These are phyloP conservation scores for Fusarium clavum DNA, from an alignment of 2,329 filamentous ascomycete genomes.

Conservation along the genomic window DNA sequence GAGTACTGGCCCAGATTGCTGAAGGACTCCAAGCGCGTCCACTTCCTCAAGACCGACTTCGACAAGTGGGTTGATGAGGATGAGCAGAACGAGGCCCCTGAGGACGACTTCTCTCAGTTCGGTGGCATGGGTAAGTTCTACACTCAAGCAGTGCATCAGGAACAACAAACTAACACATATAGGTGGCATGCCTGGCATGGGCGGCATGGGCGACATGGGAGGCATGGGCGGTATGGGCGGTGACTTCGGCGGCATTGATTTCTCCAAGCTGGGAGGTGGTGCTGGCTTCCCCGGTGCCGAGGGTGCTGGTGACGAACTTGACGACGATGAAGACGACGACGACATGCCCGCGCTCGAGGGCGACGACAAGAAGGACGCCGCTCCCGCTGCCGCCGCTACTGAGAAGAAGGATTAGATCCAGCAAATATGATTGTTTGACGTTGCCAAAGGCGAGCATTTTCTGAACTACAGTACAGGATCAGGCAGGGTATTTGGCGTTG, in stretches of 20 bases:
- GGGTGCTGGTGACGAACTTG: conserved; percentile 61
- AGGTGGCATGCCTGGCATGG: conserved; percentile 66
- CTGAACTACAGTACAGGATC: conserved; percentile 38
- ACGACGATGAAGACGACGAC: conserved; percentile 74
- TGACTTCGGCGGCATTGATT: conserved; percentile 90
- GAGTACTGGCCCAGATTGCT: conserved; percentile 96
- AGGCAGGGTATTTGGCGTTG: conserved; percentile 43
- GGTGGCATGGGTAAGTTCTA: conserved; percentile 70
- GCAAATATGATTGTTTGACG: conserved; percentile 33
- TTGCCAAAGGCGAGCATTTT: conserved; percentile 36
- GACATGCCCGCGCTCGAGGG: conserved; percentile 88
- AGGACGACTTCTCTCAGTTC: conserved; percentile 80
- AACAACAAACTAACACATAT: conserved; percentile 16
- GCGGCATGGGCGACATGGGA: conserved; percentile 55
- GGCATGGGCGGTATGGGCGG: conserved; percentile 65
- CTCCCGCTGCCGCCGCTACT: conserved; percentile 51
- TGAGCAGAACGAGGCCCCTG: conserved; percentile 90
- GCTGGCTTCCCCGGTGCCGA: conserved; percentile 65
- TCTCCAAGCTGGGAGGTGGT: conserved; percentile 84
- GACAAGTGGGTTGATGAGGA: conserved; percentile 99
- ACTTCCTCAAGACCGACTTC: conserved; percentile 99
- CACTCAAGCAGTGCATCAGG: neutral
- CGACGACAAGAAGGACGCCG: conserved; percentile 60
- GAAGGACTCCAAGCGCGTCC: conserved; percentile 88
- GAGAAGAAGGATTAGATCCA: conserved; percentile 54